Evolutionary conservation across 169 alveolate species (phyloP), one percentile per base, ranked within the genome.

Genomic region (Cryptosporidium baileyi): DNA sequence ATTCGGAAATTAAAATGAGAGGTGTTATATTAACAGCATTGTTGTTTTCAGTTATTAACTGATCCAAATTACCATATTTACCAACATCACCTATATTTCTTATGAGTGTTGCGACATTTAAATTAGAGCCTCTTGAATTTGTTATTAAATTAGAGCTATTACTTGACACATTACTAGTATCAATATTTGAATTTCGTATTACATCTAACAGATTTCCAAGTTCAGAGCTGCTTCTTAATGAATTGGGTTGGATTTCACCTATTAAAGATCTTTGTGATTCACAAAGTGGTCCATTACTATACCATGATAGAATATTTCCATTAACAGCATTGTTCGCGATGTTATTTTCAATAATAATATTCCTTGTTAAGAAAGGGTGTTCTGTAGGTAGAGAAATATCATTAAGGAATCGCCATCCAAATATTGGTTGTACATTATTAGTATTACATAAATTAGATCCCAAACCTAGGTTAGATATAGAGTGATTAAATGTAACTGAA

Each of bases 291-390:
- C 82, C 82, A 36, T 74, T 74, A 4, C 82, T 74, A 32, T 74
- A 74, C 82, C 82, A 74, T 17, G 67, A 74, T n/a, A 74, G 41
- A 38, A 32, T 36, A 32, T 30, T 49, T 15, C 17, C 22, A 7
- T 47, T 15, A 41, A 30, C 44, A 15, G 60, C 60, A 1, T 19
- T 57, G 17, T 62, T 11, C 9, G 52, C 81, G 17, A 65, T 9
- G n/a, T 28, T 51, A 41, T 65, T 65, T 30, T 65, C 81, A 44
- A 65, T 51, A 28, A 65, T 65, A 24, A 65, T 65, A 24, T 74
- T 74, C 19, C 82, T 74, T 52, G 82, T 54, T 43, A 74, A 54
- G 59, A 74, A 74, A 13, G 82, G 82, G 34, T 74, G 82, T 26
- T 74, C 82, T 4, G 67, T 57, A 5, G 82, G 82, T 0, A 74